Evolutionary conservation across 225 moss, liverwort and hornwort species (phyloP), one percentile per base, ranked within the genome.

Genomic region (Thuidium tamariscinum): DNA sequence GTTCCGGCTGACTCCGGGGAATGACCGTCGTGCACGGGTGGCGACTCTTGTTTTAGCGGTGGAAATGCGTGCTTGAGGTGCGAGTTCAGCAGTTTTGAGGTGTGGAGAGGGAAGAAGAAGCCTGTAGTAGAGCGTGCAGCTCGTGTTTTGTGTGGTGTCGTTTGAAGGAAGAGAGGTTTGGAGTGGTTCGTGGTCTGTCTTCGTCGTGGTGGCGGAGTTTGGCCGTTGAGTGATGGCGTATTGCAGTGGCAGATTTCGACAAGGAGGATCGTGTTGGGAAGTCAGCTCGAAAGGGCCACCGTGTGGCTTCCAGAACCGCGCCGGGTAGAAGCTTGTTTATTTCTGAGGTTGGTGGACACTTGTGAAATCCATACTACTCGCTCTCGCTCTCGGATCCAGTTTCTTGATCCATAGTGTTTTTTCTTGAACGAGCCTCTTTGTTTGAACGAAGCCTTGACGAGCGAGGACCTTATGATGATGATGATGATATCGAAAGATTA

Each of bases 201-300:
- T 76, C 52, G 41, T 85, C 44, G 85, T 49, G n/a, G 49, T 81
- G 67, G 44, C 17, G 80, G 79, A 56, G 85, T n/a, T 83, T 68
- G 65, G 30, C 21, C 62, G 59, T 69, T 44, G 73, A 87, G 87
- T 39, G 86, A 92, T 92, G 92, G 91, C 91, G 84, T 92, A 86
- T 86, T 86, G 86, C 69, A 84, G 91, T 86, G 79, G 88, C 60
- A 92, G 89, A 86, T 89, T 93, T 86, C 90, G 88, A 77, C 85
- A 73, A 89, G 87, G 76, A 73, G 86, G 89, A 88, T 78, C 74
- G 76, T 88, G 36, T 66, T 89, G 91, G 91, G 86, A 88, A 88
- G 82, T 82, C 80, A 84, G 88, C 77, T 90, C 91, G 9, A 89
- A 91, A 82, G 93, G 88, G 36, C 90, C 90, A 72, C 87, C 88